These are phyloP conservation scores for Pisolithus albus DNA, from an alignment of 768 basidiomycete species.

Conservation along the genomic window DNA sequence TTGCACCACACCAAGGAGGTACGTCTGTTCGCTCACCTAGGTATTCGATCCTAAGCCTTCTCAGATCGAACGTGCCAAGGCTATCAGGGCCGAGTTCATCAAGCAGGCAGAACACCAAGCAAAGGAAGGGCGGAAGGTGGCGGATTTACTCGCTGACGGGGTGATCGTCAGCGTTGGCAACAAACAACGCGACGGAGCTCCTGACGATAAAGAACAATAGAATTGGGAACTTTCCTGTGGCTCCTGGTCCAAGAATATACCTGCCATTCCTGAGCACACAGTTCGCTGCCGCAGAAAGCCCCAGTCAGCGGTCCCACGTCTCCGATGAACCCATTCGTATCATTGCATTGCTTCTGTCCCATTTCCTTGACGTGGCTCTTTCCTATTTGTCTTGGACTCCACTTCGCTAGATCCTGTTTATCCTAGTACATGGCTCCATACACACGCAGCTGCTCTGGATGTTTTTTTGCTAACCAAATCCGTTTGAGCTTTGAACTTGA, in stretches of 20 bases:
- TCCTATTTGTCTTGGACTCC: too few species aligned
- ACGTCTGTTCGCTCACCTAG: constrained; percentile 16
- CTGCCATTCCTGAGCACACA: neutral
- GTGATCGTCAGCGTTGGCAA: constrained; percentile 72
- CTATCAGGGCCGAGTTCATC: constrained; percentile 65
- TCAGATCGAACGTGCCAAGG: constrained; percentile 60
- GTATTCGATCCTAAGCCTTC: neutral
- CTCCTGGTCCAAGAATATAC: neutral
- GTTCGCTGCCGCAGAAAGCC: too few species aligned
- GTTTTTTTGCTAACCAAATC: too few species aligned
- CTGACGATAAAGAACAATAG: constrained; percentile 9
- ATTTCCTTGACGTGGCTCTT: too few species aligned
- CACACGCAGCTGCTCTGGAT: too few species aligned
- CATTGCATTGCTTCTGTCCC: too few species aligned
- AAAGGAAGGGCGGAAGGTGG: constrained; percentile 63
- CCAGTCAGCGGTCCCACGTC: too few species aligned
- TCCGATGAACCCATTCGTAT: too few species aligned
- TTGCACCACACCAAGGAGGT: constrained; percentile 88
- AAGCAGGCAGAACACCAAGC: constrained; percentile 58
- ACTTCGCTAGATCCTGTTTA: too few species aligned
- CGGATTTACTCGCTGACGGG: constrained; percentile 65
- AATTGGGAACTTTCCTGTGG: neutral
- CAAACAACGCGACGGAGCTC: constrained; percentile 46
- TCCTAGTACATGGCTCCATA: too few species aligned
- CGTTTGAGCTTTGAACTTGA: too few species aligned